Conservation (phyloP, 2,329 filamentous ascomycete species). For the Pseudogymnoascus verrucosus region DNA sequence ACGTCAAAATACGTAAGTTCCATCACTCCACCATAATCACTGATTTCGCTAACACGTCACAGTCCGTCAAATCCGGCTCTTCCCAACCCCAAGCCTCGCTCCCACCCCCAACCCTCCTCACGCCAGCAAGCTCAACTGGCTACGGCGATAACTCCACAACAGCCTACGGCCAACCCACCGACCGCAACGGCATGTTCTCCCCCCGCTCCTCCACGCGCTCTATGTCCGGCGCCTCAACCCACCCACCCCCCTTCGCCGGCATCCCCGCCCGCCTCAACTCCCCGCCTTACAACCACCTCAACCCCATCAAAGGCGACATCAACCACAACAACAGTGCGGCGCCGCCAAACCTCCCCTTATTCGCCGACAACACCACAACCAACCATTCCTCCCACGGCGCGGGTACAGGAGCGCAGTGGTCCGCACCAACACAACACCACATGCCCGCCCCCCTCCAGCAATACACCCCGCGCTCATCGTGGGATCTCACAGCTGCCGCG, state of each 20-base stretch:
- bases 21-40: constrained; percentile 15
- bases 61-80: constrained; percentile 29
- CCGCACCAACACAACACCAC: neutral
- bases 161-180: constrained; percentile 20
- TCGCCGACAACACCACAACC: neutral
- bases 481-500: neutral
- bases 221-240: constrained; percentile 12
- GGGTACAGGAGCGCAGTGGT: neutral
- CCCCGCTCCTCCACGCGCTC: constrained; percentile 26
- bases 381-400: no score
- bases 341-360: neutral
- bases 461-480: neutral
- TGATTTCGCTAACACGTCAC: constrained; percentile 13
- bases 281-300: neutral
- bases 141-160: constrained; percentile 25
- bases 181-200: constrained; percentile 26
- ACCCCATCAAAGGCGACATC: neutral
- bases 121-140: constrained; percentile 26
- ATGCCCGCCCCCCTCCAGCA: neutral
- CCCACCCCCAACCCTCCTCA: constrained; percentile 25
- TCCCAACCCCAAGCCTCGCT: constrained; percentile 26
- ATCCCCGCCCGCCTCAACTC: neutral
- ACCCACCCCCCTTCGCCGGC: neutral
- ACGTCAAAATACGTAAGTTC: constrained; percentile 74
- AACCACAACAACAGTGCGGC: neutral